Base-by-base conservation (phyloP, 2,329 filamentous ascomycete species). In the Neodidymelliopsis sp. region DNA sequence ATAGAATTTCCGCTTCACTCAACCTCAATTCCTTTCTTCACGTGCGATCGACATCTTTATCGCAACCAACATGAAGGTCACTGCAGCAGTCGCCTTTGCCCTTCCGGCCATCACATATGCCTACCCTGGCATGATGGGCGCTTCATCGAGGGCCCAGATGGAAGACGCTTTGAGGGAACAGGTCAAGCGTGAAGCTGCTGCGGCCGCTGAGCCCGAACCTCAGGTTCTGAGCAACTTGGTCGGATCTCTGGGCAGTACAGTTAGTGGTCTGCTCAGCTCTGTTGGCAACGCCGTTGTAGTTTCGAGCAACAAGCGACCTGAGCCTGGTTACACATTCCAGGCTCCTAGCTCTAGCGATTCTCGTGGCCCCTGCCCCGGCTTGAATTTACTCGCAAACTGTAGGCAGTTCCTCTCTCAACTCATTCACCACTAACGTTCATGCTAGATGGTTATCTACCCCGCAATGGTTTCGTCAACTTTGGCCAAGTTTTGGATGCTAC, bases 301-400 rank as follows among this genome's bases (percentile, higher is more conserved):
- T n/a, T 33, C 40, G 13, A 33, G 31, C 36, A 60, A 64, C 36
- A 57, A 56, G 39, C 57, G 57, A 18, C 61, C 59, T 19, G 59
- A 64, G 37, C 51, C 49, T 18, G 59, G 56, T 8, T 64, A 53
- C 29, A 38, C 44, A 15, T 62, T 59, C 28, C 25, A 52, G 23
- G 53, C 57, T 5, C 60, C 59, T 41, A 50, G 52, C 4, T 43
- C 57, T 5, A 41, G 43, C 8, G 61, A 64, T 39, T 61, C 60
- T 41, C 54, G 56, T 12, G 60, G 73, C 0, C 78, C 79, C 18
- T 82, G 79, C 48, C 79, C 80, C 1, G 79, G 80, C 73, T 66
- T 81, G 46, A 82, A 82, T 59, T 75, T 79, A 0, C 65, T 82
- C n/a, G 75, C 78, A 4, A 82, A 81, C 57, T 76, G 41, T 45